Base-by-base conservation (phyloP, 176 grass and related monocot species). In the Thinopyrum elongatum region DNA sequence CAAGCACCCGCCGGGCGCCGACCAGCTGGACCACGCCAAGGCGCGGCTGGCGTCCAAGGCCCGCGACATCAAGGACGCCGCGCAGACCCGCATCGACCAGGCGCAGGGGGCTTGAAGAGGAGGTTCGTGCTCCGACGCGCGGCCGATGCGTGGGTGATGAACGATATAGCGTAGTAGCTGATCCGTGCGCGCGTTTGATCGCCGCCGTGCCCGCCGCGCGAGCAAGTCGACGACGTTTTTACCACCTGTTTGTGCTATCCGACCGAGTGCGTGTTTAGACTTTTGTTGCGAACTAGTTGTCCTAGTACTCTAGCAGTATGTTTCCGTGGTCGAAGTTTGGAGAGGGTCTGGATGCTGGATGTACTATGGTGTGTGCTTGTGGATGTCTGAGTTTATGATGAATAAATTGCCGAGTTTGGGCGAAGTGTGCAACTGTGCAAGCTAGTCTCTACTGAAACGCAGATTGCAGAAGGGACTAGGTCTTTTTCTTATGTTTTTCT, bases 11-110 rank as follows among this genome's bases (percentile, higher is more conserved):
- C 95, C 90, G 25, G 95, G 95, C 33, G 91, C 89, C 59, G 93
- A 98, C 67, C 93, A 95, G 83, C 86, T 98, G 31, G 93, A 98
- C 33, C 81, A 92, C 73, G 95, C 93, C 14, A 95, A 95, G 88
- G 85, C 88, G 1, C n/a, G 93, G 35, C 85, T 98, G 13, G 91
- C 91, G 2, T 90, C 93, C 34, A 95, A 98, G 91, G 93, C 93
- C 12, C 86, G 87, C 17, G 90, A 95, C 70, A 88, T 98, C 74
- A 95, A 94, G 88, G 95, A 95, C 13, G 87, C 95, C 10, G 86
- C 91, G 65, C 90, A 98, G 88, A 78, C 90, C 61, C 91, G 91
- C 65, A 19, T 92, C 7, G 95, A 98, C 34, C 85, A 91, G 85
- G 84, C 78, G 27, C 89, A 90, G 85, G 58, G 44, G n/a, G 88